phyloP scores from a whole-genome alignment of 2,329 filamentous ascomycete species.

The Cercospora sesami region DNA sequence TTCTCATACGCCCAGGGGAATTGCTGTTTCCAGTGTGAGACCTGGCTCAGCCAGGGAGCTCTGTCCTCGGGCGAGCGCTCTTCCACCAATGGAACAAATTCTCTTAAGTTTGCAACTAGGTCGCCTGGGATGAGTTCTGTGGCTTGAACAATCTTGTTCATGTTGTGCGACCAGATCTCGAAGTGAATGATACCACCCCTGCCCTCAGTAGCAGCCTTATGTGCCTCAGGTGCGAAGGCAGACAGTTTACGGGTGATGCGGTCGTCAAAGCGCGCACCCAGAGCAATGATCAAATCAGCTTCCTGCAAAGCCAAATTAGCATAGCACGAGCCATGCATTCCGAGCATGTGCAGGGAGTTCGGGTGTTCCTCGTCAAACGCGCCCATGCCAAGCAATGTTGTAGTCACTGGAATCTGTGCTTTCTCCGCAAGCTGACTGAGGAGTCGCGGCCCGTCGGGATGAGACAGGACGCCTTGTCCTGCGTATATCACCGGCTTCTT shows the following conservation, averaged over 20 bases:
- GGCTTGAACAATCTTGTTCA: constrained; percentile 97
- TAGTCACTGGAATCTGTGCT: neutral
- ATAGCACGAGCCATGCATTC: constrained; percentile 95
- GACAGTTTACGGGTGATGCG: constrained; percentile 78
- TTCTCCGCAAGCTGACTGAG: neutral
- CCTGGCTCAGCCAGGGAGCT: neutral
- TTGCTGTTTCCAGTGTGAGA: neutral
- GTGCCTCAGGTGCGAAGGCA: constrained; percentile 86
- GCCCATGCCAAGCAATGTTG: neutral
- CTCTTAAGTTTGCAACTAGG: constrained; percentile 62
- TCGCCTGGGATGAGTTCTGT: constrained; percentile 94
- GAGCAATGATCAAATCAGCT: constrained; percentile 88
- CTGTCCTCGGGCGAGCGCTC: neutral
- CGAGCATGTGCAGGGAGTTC: constrained; percentile 94
- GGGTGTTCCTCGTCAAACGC: constrained; percentile 51
- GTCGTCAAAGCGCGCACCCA: constrained; percentile 92
- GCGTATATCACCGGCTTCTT: neutral
- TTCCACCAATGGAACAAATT: neutral
- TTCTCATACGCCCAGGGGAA: neutral
- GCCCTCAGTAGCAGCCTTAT: constrained; percentile 75
- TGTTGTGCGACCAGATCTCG: constrained; percentile 98
- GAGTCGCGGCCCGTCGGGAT: neutral
- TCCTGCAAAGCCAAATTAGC: constrained; percentile 99
- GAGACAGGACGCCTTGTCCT: neutral
- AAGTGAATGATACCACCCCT: constrained; percentile 95